Conservation (phyloP, 1,284 basidiomycete species). For the Dichomitus squalens region DNA sequence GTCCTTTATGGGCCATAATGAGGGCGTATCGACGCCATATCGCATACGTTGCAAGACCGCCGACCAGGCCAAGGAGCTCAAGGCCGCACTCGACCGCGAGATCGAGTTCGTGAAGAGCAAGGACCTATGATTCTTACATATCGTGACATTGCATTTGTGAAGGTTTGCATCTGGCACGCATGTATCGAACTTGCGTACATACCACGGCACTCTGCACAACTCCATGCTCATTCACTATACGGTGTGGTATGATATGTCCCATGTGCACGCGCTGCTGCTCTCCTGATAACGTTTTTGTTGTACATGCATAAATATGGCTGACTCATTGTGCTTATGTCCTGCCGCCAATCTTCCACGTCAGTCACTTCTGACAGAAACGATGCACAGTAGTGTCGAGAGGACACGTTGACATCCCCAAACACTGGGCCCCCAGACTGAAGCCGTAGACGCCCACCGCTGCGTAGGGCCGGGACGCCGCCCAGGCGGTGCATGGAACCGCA, state of each 20-base stretch:
- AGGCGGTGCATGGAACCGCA: too few relatives aligned
- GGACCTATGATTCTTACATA: conserved; percentile 10
- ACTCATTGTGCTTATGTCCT: background rate
- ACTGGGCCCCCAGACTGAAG: background rate
- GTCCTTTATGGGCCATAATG: conserved; percentile 71
- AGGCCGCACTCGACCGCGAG: conserved; percentile 65
- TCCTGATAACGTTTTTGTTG: too few relatives aligned
- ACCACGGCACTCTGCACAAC: background rate
- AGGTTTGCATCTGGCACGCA: background rate
- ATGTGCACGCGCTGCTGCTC: background rate
- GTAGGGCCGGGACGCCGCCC: too few relatives aligned
- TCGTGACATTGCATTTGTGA: background rate
- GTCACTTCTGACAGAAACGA: too few relatives aligned
- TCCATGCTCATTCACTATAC: background rate
- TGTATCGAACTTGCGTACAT: background rate
- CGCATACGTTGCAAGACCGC: conserved; percentile 66
- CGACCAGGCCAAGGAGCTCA: conserved; percentile 59
- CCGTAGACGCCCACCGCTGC: background rate
- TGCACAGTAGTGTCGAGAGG: too few relatives aligned
- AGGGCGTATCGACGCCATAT: conserved; percentile 59
- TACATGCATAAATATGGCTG: too few relatives aligned
- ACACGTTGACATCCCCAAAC: background rate
- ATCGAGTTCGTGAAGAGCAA: conserved; percentile 41
- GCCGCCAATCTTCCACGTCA: background rate
- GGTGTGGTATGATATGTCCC: background rate